Base-by-base conservation (phyloP, 2,329 filamentous ascomycete genomes). In the Microdochium trichocladiopsis region DNA sequence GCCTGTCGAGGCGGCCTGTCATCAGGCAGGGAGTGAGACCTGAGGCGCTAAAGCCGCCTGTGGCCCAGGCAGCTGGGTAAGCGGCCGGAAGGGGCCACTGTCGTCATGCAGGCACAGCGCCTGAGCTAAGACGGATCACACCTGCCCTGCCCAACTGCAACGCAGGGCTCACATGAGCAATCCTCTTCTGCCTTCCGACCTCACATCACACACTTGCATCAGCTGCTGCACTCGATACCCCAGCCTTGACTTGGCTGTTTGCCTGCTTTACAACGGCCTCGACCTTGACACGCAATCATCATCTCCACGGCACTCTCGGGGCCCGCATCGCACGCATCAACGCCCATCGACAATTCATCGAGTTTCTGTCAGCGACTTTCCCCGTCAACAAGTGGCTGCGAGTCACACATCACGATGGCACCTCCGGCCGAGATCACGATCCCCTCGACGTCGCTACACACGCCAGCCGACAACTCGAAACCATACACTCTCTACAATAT, bases 401-500 rank as follows among this genome's bases (percentile, higher is more conserved):
- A 31, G 8, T 31, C 28, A 31, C 36, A 41, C 11, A 10, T 45
- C 41, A 22, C 41, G 6, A 86, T 86, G 83, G 79, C 81, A 56
- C 82, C 83, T 50, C 80, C 83, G 37, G 76, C 80, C 64, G 83
- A 87, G 64, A 84, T 87, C 64, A 81, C 80, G 55, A 86, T 87
- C 58, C 83, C 83, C 11, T 81, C 80, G n/a, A 85, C 83, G 49
- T 83, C 80, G 56, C 69, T 81, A 53, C 75, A 77, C 50, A 67
- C 67, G 1, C 66, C 71, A 2, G 54, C 72, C 51, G 72, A 77
- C 53, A 74, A 75, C 57, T 73, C 77, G 56, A 89, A 90, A 62
- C 78, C 85, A 0, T 90, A 83, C 68, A 92, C 88, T 0, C 78
- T 86, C 57, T 93, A 92, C 74, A 88, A 89, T 67, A 86, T 92